These are phyloP conservation scores for Colletotrichum somersetense DNA, from an alignment of 2,329 filamentous ascomycete species.

Conservation along the genomic window DNA sequence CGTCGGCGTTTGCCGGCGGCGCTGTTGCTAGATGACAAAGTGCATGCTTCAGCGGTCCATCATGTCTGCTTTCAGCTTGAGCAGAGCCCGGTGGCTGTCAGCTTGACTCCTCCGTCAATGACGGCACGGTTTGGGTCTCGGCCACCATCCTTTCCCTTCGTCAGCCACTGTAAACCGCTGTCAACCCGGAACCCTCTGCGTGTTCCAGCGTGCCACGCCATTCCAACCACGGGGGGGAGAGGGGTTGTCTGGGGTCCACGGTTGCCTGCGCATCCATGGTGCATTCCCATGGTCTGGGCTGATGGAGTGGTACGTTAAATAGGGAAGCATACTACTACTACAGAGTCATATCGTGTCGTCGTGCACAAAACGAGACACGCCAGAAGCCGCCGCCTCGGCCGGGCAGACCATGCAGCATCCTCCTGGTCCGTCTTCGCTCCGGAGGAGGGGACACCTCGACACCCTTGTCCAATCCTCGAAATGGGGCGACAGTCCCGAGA, in stretches of 20 bases:
- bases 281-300: slow-evolving; percentile 15
- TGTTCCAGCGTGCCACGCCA: slow-evolving; percentile 1
- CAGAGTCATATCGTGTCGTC: not conserved
- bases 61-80: slow-evolving; percentile 7
- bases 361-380: slow-evolving; percentile 17
- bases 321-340: too few relatives aligned
- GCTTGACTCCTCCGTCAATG: slow-evolving; percentile 11
- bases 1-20: slow-evolving; percentile 1
- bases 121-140: slow-evolving; percentile 8
- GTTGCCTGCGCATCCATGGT: slow-evolving; percentile 1
- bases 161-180: slow-evolving; percentile 11
- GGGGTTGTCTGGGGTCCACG: not conserved
- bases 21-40: not conserved
- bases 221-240: not conserved
- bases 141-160: slow-evolving; percentile 15
- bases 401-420: slow-evolving; percentile 23
- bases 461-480: slow-evolving; percentile 26
- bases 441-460: slow-evolving; percentile 12
- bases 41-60: slow-evolving; percentile 13
- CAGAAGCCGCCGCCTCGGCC: slow-evolving; percentile 28
- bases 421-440: slow-evolving; percentile 37
- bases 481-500: slow-evolving; percentile 33
- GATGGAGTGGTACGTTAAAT: slow-evolving; percentile 5
- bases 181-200: not conserved
- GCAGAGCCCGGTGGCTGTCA: slow-evolving; percentile 29